Percentiles rank a stretch among this genome's conserved stretches.
These are phyloP conservation scores for Phytophthora fragariae DNA, from an alignment of 352 stramenopile species.

Conservation along the genomic window DNA sequence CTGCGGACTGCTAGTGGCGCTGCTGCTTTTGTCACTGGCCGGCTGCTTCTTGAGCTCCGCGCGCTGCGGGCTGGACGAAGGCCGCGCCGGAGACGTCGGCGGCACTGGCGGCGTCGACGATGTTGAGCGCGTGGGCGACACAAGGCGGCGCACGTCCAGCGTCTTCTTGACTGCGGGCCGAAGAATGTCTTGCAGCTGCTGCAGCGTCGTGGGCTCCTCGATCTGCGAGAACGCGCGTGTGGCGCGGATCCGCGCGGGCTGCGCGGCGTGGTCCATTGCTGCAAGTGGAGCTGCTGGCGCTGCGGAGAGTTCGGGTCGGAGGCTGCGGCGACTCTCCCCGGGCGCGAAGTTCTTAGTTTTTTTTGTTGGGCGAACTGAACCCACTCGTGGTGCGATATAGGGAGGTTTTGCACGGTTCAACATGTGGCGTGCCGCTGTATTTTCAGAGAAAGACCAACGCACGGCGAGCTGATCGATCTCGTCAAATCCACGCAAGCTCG, in stretches of 20 bases:
- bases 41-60: constrained; percentile 14
- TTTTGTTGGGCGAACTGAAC: background rate
- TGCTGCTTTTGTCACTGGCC: constrained; percentile 18
- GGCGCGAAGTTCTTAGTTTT: background rate
- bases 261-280: constrained; percentile 16
- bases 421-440: background rate
- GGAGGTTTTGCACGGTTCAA: background rate
- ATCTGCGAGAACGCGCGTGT: constrained; percentile 75
- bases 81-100: constrained; percentile 3
- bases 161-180: constrained; percentile 48
- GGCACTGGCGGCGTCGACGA: background rate
- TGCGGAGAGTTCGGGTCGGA: too few relatives aligned
- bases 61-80: constrained; percentile 12
- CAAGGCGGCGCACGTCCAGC: constrained; percentile 64
- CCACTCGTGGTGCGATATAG: background rate
- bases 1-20: constrained; percentile 21
- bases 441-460: background rate
- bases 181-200: constrained; percentile 37
- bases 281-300: too few relatives aligned
- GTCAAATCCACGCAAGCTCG: background rate
- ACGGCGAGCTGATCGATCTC: background rate
- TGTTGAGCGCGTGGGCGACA: constrained; percentile 50
- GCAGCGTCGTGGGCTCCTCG: constrained; percentile 53
- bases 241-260: constrained; percentile 32
- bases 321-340: background rate